Percentiles rank a stretch among this genome's conserved stretches.
Evolutionary conservation across 2,329 filamentous ascomycete species (phyloP).

Genomic region (Fusarium nanum): DNA sequence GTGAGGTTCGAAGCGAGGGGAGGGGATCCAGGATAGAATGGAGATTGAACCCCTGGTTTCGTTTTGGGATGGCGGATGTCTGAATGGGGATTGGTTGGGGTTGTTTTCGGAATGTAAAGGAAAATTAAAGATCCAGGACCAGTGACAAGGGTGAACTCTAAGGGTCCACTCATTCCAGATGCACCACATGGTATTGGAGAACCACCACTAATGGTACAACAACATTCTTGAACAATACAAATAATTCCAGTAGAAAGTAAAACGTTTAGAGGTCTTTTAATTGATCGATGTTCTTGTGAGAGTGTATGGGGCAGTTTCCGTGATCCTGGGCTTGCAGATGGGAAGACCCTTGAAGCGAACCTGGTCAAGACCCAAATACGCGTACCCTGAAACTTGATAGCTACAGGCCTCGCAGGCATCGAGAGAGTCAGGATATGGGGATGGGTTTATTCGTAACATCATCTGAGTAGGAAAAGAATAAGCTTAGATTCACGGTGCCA

Average conservation of each 20-base stretch:
- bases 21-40: constrained; percentile 5
- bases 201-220: neutral
- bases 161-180: constrained; percentile 6
- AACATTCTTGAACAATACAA: neutral
- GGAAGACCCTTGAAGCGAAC: neutral
- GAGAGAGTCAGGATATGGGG: neutral
- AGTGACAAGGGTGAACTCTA: constrained; percentile 16
- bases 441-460: neutral
- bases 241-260: neutral
- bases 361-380: neutral
- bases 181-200: neutral
- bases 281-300: neutral
- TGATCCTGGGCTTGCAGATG: neutral
- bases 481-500: neutral
- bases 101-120: constrained; percentile 13
- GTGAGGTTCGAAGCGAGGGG: neutral
- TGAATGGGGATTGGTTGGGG: constrained; percentile 18
- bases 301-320: neutral
- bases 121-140: constrained; percentile 41
- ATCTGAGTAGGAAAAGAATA: neutral
- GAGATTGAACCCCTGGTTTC: constrained; percentile 28
- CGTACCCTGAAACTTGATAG: neutral
- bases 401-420: neutral
- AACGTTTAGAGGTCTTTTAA: neutral
- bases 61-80: constrained; percentile 14